Percentiles rank a stretch among this genome's conserved stretches.
Conservation (phyloP, 108 stramenopile genomes). For the Cyclotella choctawhatcheeana region DNA sequence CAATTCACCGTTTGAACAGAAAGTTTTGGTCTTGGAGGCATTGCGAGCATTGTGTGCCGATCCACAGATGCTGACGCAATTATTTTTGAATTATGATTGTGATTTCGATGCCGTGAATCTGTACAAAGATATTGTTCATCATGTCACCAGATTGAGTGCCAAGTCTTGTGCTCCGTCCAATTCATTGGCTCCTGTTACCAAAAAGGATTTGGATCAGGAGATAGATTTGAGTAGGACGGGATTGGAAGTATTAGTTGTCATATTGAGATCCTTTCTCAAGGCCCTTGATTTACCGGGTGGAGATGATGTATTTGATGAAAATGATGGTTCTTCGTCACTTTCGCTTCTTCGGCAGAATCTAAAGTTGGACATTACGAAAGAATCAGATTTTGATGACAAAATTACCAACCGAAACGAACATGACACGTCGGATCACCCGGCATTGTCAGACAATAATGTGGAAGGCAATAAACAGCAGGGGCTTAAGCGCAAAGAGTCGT, state of each 20-base stretch:
- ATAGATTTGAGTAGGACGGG: conserved; percentile 75
- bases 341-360: conserved; percentile 52
- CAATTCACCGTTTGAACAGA: conserved; percentile 95
- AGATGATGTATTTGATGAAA: conserved; percentile 52
- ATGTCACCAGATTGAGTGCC: conserved; percentile 81
- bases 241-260: conserved; percentile 79
- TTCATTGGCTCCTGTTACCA: conserved; percentile 31
- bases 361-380: conserved; percentile 55
- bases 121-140: conserved; percentile 93
- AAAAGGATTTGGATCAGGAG: conserved; percentile 72
- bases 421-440: neutral
- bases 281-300: conserved; percentile 69
- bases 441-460: conserved; percentile 22
- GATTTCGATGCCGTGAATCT: conserved; percentile 93
- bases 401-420: conserved; percentile 1
- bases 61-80: conserved; percentile 86
- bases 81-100: conserved; percentile 99
- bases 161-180: conserved; percentile 36
- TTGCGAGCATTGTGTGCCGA: conserved; percentile 89
- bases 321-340: conserved; percentile 66
- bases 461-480: conserved; percentile 20
- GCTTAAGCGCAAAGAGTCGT: conserved; percentile 10
- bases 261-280: conserved; percentile 71
- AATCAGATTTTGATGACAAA: neutral
- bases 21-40: conserved; percentile 94